Evolutionary conservation across 495 filamentous ascomycete species (phyloP), one percentile per base, ranked within the genome.

Genomic region (Pyrenula massariospora): DNA sequence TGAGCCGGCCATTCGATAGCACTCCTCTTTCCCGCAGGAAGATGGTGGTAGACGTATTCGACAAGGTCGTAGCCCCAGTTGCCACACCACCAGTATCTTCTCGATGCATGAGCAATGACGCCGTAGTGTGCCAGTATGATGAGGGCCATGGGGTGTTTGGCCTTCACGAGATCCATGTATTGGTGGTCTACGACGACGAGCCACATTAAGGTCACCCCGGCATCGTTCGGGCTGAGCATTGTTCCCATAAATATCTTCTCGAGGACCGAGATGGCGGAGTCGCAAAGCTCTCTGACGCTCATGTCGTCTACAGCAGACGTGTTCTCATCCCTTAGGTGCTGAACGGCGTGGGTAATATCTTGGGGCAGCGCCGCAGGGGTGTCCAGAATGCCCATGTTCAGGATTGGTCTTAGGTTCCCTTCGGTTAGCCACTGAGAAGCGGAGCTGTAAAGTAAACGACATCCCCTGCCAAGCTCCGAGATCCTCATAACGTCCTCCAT

Each of bases 71-170:
- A 21, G 36, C 56, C 56, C 56, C 56, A 57, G 22, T 52, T 50
- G 12, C 56, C 24, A 24, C 48, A 53, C 56, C 56, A 57, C 56
- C 56, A 57, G n/a, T 52, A 21, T 21, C 20, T 53, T 10, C 56
- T 22, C 48, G 52, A 24, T 20, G 24, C 56, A 53, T 57, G 56
- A n/a, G 52, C 22, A 15, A 57, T 19, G 22, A 57, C 56, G 12
- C 21, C 56, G 52, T 53, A 57, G 52, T 57, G 23, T 2, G 56
- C 49, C 11, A 57, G 49, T 2, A 22, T 25, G 2, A 57, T 50
- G n/a, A 23, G 22, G 10, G 56, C 56, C 20, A 25, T 2, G 10
- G 47, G 48, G 10, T 24, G 15, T 12, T 48, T 21, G 1, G 2
- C 21, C 21, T 51, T 21, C 12, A 57, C 15, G 5, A 57, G 49